A percentile compares a stretch with the other conserved stretches of the same genome.
These are phyloP conservation scores for Puya raimondii DNA, from an alignment of 176 grass and related monocot genomes.

Conservation along the genomic window DNA sequence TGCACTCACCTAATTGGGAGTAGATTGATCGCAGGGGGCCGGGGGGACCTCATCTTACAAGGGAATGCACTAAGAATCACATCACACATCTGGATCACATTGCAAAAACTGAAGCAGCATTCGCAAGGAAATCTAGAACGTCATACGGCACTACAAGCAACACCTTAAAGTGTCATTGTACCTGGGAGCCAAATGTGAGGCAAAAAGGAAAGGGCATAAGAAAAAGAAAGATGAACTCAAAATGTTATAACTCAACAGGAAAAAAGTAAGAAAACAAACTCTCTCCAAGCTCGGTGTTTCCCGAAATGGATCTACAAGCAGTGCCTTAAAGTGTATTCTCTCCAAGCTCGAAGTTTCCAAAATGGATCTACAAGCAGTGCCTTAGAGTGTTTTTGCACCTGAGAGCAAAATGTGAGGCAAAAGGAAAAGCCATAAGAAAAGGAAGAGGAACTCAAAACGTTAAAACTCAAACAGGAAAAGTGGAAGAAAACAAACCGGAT, in stretches of 20 bases:
- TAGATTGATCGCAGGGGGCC: conserved; percentile 85
- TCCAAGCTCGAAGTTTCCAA: too few relatives aligned
- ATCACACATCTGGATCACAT: conserved; percentile 96
- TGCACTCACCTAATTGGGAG: conserved; percentile 39
- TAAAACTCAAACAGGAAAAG: conserved; percentile 4
- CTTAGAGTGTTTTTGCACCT: conserved; percentile 31
- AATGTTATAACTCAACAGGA: too few relatives aligned
- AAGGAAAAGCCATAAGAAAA: conserved; percentile 6
- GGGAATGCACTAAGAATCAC: conserved; percentile 97
- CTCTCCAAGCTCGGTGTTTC: conserved; percentile 72
- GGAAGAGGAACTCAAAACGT: conserved; percentile 1
- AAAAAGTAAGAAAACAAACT: conserved; percentile 34
- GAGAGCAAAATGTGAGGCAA: conserved; percentile 18
- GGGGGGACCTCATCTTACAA: conserved; percentile 91
- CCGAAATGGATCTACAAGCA: conserved; percentile 48
- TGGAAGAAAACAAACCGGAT: conserved; percentile 48
- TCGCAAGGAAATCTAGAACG: conserved; percentile 93
- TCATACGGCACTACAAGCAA: conserved; percentile 88
- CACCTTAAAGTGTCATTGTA: conserved; percentile 86
- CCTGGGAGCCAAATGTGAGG: not conserved
- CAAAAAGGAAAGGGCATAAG: conserved; percentile 1
- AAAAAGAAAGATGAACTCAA: conserved; percentile 18
- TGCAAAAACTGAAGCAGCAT: conserved; percentile 95
- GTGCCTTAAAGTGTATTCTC: too few relatives aligned
- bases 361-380: too few relatives aligned